Evolutionary conservation across 2,329 filamentous ascomycete species (phyloP), one percentile per base, ranked within the genome.

Genomic region (Neobulgaria alba): DNA sequence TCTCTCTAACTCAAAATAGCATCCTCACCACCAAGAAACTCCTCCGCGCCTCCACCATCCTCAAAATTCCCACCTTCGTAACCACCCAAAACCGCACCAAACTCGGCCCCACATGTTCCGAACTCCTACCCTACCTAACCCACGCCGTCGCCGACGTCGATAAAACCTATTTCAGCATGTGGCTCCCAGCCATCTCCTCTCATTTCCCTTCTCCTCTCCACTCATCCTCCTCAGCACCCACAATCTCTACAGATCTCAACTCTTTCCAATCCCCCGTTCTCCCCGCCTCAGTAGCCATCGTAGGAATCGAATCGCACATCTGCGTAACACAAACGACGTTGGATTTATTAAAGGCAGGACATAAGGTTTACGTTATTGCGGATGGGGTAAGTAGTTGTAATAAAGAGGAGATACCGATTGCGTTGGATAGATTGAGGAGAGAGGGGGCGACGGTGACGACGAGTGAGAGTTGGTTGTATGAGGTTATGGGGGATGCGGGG

Each of bases 251-350:
- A n/a, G n/a, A n/a, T n/a, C n/a, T n/a, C n/a, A n/a, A n/a, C n/a
- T n/a, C n/a, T n/a, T n/a, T n/a, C n/a, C n/a, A n/a, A n/a, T n/a
- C n/a, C n/a, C n/a, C n/a, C n/a, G 47, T 57, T 1, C 54, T 62
- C 1, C 58, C 58, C 1, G 65, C 75, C 16, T 73, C 81, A 54
- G 73, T 87, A 39, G 82, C 85, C 41, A 77, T 96, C 48, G 82
- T 95, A 12, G 90, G 90, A 29, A 95, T 96, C 59, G 90, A 96
- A 65, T 77, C 78, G 30, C 90, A 96, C 65, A 92, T 96, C 60
- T 96, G 90, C 68, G 79, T 96, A 20, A 89, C 86, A 46, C 90
- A 96, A 71, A 95, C 90, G 31, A 78, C 85, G 12, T 71, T 95
- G 31, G 90, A 95, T 66, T 67, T 94, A 36, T 67, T 92, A 32